These are phyloP conservation scores for Cylindrodendrum hubeiense DNA, from an alignment of 2,329 filamentous ascomycete genomes.

Conservation along the genomic window DNA sequence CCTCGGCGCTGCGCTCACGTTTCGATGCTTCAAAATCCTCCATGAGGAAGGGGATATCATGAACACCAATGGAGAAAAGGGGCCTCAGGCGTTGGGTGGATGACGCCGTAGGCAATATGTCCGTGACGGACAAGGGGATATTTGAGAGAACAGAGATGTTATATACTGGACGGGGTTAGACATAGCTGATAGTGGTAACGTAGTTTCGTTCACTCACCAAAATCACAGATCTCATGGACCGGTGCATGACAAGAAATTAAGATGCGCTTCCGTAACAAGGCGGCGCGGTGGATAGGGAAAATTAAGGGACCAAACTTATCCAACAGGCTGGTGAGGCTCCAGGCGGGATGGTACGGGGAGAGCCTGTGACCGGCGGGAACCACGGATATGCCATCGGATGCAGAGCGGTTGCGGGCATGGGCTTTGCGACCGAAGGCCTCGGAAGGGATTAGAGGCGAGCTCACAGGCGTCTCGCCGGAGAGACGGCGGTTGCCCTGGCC, in stretches of 20 bases:
- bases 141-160: constrained; percentile 93
- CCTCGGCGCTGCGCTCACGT: constrained; percentile 51
- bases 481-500: constrained; percentile 48
- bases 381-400: constrained; percentile 71
- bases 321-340: constrained; percentile 82
- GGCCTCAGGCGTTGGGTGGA: constrained; percentile 78
- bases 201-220: constrained; percentile 69
- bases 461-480: constrained; percentile 62
- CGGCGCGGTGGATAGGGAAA: constrained; percentile 90
- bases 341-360: constrained; percentile 85
- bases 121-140: constrained; percentile 79
- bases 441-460: constrained; percentile 59
- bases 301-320: constrained; percentile 90
- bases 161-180: constrained; percentile 74
- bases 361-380: constrained; percentile 74
- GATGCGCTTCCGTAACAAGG: constrained; percentile 87
- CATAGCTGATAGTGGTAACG: neutral
- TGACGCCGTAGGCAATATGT: constrained; percentile 74
- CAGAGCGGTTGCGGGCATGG: constrained; percentile 69
- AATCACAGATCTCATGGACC: constrained; percentile 87
- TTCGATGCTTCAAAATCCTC: constrained; percentile 66
- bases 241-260: constrained; percentile 88
- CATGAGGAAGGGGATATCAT: constrained; percentile 87
- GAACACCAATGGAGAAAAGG: constrained; percentile 93
- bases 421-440: constrained; percentile 51